Base-by-base conservation (phyloP, 352 stramenopile species). In the Phytophthora niederhauseri region DNA sequence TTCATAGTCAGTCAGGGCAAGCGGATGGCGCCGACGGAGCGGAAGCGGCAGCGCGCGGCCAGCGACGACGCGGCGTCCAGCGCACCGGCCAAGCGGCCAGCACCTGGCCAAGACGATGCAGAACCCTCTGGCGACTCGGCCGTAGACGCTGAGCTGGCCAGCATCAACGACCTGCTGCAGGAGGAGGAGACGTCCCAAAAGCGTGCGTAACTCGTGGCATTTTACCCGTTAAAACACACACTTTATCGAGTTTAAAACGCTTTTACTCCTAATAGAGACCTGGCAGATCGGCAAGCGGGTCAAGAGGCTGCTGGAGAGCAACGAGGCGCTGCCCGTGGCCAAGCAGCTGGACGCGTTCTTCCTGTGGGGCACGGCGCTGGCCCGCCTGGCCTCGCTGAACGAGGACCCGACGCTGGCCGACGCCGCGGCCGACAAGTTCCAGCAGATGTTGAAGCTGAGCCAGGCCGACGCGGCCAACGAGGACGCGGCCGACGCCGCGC, bases 281-380 rank as follows among this genome's bases (percentile, higher is more conserved):
- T 95, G 87, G 85, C 84, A 92, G 75, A 92, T 95, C 64, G 85
- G 87, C 50, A 95, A 95, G 69, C 80, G 87, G 6, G 73, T 95
- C 45, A 95, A 95, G 72, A 84, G 80, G 63, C 70, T 94, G 50
- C 78, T 95, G 63, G 87, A 95, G 57, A 68, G 50, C 43, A 70
- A 92, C 58, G 78, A 81, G 22, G 34, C 62, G 5, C 80, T 95
- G 72, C 64, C 74, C 9, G 72, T 71, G 52, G 54, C 72, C 24
- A 86, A 93, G 64, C 76, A 84, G 51, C 65, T 93, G 45, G 87
- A 95, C 60, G 85, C 85, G 28, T 89, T 84, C 64, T 95, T 93
- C 64, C 61, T 95, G 20, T 95, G 87, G 87, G 87, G 87, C 31
- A 92, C 85, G 5, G 87, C 87, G 15, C 63, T 95, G 30, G 79